These are phyloP conservation scores for Waltergamsia citrina DNA, from an alignment of 2,329 filamentous ascomycete genomes.

Conservation along the genomic window DNA sequence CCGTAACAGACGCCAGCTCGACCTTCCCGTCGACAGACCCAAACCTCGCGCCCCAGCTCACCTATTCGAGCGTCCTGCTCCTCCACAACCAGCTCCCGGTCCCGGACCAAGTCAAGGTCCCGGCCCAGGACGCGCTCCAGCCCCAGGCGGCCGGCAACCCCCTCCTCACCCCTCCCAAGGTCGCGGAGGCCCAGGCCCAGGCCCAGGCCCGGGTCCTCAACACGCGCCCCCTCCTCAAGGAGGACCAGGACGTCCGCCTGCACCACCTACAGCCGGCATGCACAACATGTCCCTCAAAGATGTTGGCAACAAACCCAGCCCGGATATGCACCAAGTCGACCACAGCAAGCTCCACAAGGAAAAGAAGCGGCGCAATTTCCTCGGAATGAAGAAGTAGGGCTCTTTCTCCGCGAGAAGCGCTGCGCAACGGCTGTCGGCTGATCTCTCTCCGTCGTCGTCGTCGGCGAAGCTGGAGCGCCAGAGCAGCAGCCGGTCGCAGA, in stretches of 20 bases:
- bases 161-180: conserved; percentile 10
- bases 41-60: conserved; percentile 77
- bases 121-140: conserved; percentile 1
- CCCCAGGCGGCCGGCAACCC: conserved; percentile 3
- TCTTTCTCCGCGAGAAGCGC: too few species aligned
- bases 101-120: conserved; percentile 14
- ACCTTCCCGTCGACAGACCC: conserved; percentile 73
- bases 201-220: background rate
- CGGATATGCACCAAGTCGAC: conserved; percentile 11
- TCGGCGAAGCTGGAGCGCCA: too few species aligned
- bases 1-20: conserved; percentile 63
- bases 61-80: conserved; percentile 65
- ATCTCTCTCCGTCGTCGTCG: too few species aligned
- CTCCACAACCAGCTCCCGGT: conserved; percentile 25
- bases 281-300: conserved; percentile 39
- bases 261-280: conserved; percentile 46
- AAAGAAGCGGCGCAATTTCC: conserved; percentile 52
- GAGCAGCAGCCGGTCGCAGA: too few species aligned
- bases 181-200: background rate
- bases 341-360: conserved; percentile 41
- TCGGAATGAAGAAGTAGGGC: conserved; percentile 48
- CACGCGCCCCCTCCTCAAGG: conserved; percentile 7
- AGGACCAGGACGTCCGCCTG: conserved; percentile 12
- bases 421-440: too few species aligned
- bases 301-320: conserved; percentile 12